Conservation (phyloP, 2,329 filamentous ascomycete species). For the Monilinia aucupariae region DNA sequence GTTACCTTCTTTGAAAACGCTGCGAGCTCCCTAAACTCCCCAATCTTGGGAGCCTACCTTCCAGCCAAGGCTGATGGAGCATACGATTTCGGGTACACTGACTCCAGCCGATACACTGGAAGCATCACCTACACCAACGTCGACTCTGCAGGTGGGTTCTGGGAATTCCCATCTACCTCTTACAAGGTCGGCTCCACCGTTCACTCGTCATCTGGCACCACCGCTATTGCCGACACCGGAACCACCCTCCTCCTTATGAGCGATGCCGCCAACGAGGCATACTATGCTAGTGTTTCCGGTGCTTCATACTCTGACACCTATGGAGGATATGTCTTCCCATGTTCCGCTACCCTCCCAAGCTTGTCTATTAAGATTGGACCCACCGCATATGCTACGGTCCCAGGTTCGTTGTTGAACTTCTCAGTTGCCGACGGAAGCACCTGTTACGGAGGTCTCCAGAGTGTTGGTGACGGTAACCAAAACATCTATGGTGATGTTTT, state of each 20-base stretch:
- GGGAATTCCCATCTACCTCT: conserved; percentile 49
- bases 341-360: conserved; percentile 34
- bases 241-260: conserved; percentile 39
- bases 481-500: conserved; percentile 35
- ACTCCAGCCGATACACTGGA: conserved; percentile 48
- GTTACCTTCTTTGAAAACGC: conserved; percentile 35
- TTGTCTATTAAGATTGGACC: conserved; percentile 35
- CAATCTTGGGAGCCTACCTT: conserved; percentile 52
- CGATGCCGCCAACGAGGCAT: conserved; percentile 34
- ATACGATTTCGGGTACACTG: conserved; percentile 53
- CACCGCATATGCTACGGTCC: conserved; percentile 34
- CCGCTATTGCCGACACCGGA: conserved; percentile 39
- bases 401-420: conserved; percentile 37
- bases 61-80: conserved; percentile 43
- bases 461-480: conserved; percentile 28
- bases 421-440: conserved; percentile 19
- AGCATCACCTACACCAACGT: conserved; percentile 46
- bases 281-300: conserved; percentile 36
- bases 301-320: conserved; percentile 29
- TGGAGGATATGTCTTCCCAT: conserved; percentile 38
- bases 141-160: conserved; percentile 46
- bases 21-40: conserved; percentile 29
- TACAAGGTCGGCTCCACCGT: conserved; percentile 42
- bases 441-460: conserved; percentile 39
- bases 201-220: conserved; percentile 39